Evolutionary conservation across 345 rosid species (phyloP), one percentile per base, ranked within the genome.

Genomic region (Syzygium aqueum): DNA sequence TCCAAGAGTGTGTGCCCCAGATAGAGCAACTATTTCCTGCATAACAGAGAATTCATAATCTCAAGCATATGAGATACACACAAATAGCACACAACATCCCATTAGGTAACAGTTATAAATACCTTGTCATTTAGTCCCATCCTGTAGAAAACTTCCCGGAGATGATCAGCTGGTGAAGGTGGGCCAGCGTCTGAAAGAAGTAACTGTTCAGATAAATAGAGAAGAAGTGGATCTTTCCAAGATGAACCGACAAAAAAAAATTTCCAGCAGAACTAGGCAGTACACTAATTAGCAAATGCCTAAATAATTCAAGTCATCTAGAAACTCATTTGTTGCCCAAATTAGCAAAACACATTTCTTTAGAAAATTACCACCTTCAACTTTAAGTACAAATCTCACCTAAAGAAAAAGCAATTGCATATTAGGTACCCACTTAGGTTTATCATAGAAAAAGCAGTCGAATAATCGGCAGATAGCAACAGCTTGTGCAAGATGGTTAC

Each of bases 1-100:
- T 84, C 99, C 99, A 50, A 97, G 88, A 17, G 99, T 97, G 89
- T 96, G 99, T 21, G 99, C 99, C 90, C 99, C 98, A 87, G 99
- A 97, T 85, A 97, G 89, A 30, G 96, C 99, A 87, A 96, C 99
- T 85, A 97, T 96, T 88, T 97, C 99, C 99, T 97, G 91, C 85
- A 86, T 40, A 89, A 22, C 40, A 86, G 85, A 84, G 28, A 37
- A 25, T 53, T 80, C 54, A 30, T 28, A 37, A 53, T 63, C 51
- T 19, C 52, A 63, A 59, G 84, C 52, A 51, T 67, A n/a, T 52
- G 49, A 73, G 49, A 37, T 73, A 21, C 49, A 9, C 80, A 73
- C 82, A 73, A 33, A 73, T 73, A 37, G 49, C 82, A 73, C 82
- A 73, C 82, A 73, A 73, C 82, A 19, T 73, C 82, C 82, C 25